Evolutionary conservation across 2,329 filamentous ascomycete genomes (phyloP).

Genomic region (Trichoderma koningiopsis): DNA sequence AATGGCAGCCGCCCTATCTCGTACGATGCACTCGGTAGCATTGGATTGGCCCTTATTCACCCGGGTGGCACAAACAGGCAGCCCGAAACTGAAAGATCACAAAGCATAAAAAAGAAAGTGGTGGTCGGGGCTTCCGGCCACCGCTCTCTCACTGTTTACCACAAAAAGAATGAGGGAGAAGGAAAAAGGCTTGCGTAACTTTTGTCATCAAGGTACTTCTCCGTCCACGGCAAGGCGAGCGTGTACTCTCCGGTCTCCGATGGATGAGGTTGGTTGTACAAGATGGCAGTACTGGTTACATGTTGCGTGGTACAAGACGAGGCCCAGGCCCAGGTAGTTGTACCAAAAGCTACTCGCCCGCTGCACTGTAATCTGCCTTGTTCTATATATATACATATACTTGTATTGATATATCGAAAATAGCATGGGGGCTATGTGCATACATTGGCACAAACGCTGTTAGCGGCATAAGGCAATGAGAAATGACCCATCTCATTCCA

Average conservation of each 20-base stretch:
- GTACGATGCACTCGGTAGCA: background rate
- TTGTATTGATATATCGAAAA: conserved; percentile 3
- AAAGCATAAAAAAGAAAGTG: background rate
- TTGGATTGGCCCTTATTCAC: background rate
- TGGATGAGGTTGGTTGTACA: background rate
- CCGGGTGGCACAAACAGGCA: background rate
- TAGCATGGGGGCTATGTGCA: conserved; percentile 6
- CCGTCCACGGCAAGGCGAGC: background rate
- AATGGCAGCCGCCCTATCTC: background rate
- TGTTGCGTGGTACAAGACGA: background rate
- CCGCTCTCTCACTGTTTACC: background rate
- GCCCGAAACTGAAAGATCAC: background rate
- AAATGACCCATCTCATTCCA: conserved; percentile 4
- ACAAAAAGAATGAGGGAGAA: background rate
- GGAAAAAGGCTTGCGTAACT: conserved; percentile 5
- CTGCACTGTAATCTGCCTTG: conserved; percentile 7
- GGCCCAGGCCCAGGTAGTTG: background rate
- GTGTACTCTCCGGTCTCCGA: background rate
- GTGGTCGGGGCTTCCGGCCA: conserved; percentile 1
- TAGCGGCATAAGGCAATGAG: conserved; percentile 4
- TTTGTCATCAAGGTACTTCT: background rate
- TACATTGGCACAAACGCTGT: background rate
- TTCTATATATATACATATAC: conserved; percentile 17
- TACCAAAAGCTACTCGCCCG: background rate
- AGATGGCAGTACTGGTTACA: background rate